Base-by-base conservation (phyloP, 768 basidiomycete genomes). In the Lactifluus subvellereus region DNA sequence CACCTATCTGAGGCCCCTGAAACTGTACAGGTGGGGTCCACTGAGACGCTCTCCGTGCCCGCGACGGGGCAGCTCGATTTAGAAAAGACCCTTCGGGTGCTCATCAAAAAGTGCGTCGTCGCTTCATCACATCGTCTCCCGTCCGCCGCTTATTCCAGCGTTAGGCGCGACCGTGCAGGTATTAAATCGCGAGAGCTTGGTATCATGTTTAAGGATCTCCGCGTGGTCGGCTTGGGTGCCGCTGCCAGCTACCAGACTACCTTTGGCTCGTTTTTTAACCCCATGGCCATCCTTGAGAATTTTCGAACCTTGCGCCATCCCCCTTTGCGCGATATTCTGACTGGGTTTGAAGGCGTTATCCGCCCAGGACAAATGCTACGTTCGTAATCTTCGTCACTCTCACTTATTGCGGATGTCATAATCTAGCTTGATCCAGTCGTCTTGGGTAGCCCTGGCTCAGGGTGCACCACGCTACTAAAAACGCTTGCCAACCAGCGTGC, bases 401-500 rank as follows among this genome's bases (percentile, higher is more conserved):
- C 43, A 27, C 47, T 8, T 18, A 14, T 22, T n/a, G 30, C 9
- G 10, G n/a, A 38, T 4, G 5, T 14, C 33, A 42, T 11, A 52
- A 27, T 30, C 38, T 37, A 33, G 53, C 30, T 54, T 1, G 6
- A 11, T 60, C 5, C 68, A 89, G 88, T 95, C 16, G 92, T 94
- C 11, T 81, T 94, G 30, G 93, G 93, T 27, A 81, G 91, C 35
- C 93, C 93, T 0, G 89, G 89, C 14, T 85, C 90, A 0, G 93
- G 94, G 2, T 95, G 93, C 71, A 85, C 82, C 33, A 92, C 94
- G 0, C 78, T 97, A 54, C 82, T 97, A 58, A 93, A 93, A 73
- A 80, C 82, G 0, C 80, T 96, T 54, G 81, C 93, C 18, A 94
- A 94, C 70, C 84, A 86, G 66, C 82, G 85, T 1, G 76, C 77